Conservation (phyloP, 768 basidiomycete genomes). For the Suillus spraguei region DNA sequence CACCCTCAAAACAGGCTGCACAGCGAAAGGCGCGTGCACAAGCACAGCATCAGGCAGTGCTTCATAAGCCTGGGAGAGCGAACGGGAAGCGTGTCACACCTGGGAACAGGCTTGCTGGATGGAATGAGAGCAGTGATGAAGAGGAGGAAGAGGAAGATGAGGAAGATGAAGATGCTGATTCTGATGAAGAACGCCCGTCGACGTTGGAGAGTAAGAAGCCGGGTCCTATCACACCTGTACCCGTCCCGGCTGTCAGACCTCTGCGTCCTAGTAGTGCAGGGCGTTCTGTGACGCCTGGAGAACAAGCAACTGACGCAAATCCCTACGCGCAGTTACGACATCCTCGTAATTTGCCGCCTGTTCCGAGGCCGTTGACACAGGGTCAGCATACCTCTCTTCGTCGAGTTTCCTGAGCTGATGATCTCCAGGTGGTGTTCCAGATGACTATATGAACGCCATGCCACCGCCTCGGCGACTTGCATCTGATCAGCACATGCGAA, state of each 20-base stretch:
- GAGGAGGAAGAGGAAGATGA: conserved; percentile 82
- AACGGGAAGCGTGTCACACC: conserved; percentile 44
- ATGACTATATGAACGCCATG: conserved; percentile 40
- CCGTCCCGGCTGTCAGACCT: conserved; percentile 28
- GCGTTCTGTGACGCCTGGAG: conserved; percentile 32
- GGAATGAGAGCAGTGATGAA: conserved; percentile 78
- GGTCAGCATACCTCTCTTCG: conserved; percentile 38
- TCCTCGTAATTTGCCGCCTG: conserved; percentile 66
- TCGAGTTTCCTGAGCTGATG: conserved; percentile 13
- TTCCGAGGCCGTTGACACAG: conserved; percentile 49
- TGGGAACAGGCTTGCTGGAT: conserved; percentile 43
- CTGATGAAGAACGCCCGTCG: conserved; percentile 48
- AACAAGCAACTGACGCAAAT: conserved; percentile 35
- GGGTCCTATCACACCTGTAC: conserved; percentile 19
- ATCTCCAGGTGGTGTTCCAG: conserved; percentile 41
- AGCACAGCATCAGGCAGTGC: conserved; percentile 80
- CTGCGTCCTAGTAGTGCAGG: conserved; percentile 29
- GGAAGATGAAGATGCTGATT: conserved; percentile 66
- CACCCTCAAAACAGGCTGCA: conserved; percentile 79
- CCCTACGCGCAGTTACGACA: conserved; percentile 54
- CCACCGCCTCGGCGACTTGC: conserved; percentile 49
- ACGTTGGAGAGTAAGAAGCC: conserved; percentile 35
- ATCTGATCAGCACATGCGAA: conserved; percentile 58
- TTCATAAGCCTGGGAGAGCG: conserved; percentile 69
- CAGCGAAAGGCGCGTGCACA: conserved; percentile 85